phyloP scores from a whole-genome alignment of 2,329 filamentous ascomycete genomes.

The Trichophyton rubrum region DNA sequence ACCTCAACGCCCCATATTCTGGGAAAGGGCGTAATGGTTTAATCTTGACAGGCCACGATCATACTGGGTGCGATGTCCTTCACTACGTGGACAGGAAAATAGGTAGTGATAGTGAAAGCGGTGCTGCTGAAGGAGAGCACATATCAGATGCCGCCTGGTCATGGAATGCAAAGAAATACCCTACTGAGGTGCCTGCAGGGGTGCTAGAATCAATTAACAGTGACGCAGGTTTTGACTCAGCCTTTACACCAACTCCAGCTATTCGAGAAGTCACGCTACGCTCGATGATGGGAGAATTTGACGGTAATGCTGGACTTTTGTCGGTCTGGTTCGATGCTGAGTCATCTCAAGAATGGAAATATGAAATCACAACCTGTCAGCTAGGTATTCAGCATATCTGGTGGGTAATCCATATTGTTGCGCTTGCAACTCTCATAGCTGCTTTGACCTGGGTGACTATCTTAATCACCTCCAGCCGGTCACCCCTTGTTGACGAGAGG shows the following conservation, averaged over 20 bases:
- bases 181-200: not conserved
- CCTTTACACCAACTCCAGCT: constrained; percentile 21
- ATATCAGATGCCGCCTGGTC: constrained; percentile 16
- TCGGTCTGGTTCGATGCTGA: constrained; percentile 77
- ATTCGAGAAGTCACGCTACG: constrained; percentile 83
- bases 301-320: constrained; percentile 79
- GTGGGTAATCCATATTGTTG: constrained; percentile 77
- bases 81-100: constrained; percentile 60
- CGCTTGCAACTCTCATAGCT: constrained; percentile 39
- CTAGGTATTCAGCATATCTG: constrained; percentile 82
- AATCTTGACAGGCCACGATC: constrained; percentile 86
- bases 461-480: not conserved
- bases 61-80: constrained; percentile 81
- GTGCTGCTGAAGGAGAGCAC: not conserved
- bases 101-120: constrained; percentile 10
- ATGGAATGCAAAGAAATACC: constrained; percentile 28
- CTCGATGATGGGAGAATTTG: constrained; percentile 96
- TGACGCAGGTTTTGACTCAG: not conserved
- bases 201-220: not conserved
- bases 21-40: constrained; percentile 62
- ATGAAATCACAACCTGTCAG: constrained; percentile 65
- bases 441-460: constrained; percentile 15
- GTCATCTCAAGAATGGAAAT: constrained; percentile 57
- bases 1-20: constrained; percentile 43
- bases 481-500: not conserved